These are phyloP conservation scores for Clonostachys rhizophaga DNA, from an alignment of 2,329 filamentous ascomycete species.

Conservation along the genomic window DNA sequence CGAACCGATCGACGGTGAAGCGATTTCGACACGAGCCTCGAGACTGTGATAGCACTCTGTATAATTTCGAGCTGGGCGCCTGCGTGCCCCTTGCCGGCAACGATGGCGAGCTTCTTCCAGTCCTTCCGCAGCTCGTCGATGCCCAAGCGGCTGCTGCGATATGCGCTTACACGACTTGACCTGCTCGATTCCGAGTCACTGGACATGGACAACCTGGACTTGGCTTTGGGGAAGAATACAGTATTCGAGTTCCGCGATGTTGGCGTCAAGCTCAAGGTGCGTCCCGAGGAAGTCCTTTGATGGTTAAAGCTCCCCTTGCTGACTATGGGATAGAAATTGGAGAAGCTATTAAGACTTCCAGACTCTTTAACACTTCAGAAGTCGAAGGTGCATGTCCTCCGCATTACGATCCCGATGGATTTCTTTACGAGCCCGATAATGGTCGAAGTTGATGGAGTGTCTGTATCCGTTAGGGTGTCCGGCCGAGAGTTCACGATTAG, in stretches of 20 bases:
- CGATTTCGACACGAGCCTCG: too few relatives aligned
- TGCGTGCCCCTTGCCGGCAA: conserved; percentile 3
- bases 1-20: not conserved
- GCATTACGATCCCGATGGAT: conserved; percentile 81
- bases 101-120: conserved; percentile 70
- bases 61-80: not conserved
- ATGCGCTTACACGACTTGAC: conserved; percentile 77
- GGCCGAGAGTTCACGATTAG: conserved; percentile 34
- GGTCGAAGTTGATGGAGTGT: conserved; percentile 77
- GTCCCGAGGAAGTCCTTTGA: conserved; percentile 10
- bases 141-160: conserved; percentile 85
- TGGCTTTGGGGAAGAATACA: conserved; percentile 76
- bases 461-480: conserved; percentile 59
- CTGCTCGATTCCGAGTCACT: conserved; percentile 83
- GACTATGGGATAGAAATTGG: conserved; percentile 64
- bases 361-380: conserved; percentile 64
- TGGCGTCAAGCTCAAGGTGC: conserved; percentile 71
- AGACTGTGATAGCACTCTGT: too few relatives aligned
- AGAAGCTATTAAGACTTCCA: conserved; percentile 70
- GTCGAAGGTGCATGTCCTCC: conserved; percentile 71
- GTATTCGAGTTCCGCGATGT: conserved; percentile 85
- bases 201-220: conserved; percentile 80
- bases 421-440: conserved; percentile 80
- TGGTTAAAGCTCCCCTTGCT: not conserved
- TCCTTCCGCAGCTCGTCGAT: conserved; percentile 65